Conservation (phyloP, 768 basidiomycete species). For the Termitomyces sp. region DNA sequence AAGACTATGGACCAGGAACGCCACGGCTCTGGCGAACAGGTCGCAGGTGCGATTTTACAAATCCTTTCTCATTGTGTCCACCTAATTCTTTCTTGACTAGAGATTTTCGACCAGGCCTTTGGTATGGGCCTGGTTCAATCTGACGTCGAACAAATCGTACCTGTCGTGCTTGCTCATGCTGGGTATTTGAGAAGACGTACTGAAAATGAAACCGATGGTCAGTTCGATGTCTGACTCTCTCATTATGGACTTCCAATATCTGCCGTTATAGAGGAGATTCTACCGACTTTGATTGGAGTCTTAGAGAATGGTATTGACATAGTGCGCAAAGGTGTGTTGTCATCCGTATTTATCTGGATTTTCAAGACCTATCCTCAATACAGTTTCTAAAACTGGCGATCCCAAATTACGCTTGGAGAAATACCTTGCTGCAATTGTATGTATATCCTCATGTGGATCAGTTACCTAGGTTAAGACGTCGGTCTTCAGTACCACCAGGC, state of each 20-base stretch:
- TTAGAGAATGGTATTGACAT: conserved; percentile 63
- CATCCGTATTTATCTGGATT: not conserved
- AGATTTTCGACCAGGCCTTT: conserved; percentile 56
- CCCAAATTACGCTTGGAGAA: conserved; percentile 78
- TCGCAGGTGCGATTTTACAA: not conserved
- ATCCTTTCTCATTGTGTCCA: not conserved
- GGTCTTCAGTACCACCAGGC: conserved; percentile 24
- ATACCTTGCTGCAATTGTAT: conserved; percentile 71
- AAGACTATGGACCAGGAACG: conserved; percentile 37
- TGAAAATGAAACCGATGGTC: conserved; percentile 43
- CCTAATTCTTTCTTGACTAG: conserved; percentile 28
- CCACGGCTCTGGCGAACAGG: conserved; percentile 20
- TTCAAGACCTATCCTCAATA: not conserved
- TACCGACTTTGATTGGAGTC: conserved; percentile 50
- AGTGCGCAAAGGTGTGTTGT: conserved; percentile 50
- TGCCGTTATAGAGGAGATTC: conserved; percentile 39
- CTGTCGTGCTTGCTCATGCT: conserved; percentile 60
- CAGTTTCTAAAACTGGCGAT: conserved; percentile 70
- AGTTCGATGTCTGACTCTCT: not conserved
- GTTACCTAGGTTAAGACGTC: not conserved
- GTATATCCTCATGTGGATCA: conserved; percentile 22
- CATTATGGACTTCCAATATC: not conserved
- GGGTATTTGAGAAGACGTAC: conserved; percentile 58
- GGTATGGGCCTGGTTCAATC: conserved; percentile 49
- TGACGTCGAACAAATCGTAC: conserved; percentile 63